Percentiles rank a stretch among this genome's conserved stretches.
Evolutionary conservation across 441 rosid species (phyloP).

Genomic region (Populus tomentosa): DNA sequence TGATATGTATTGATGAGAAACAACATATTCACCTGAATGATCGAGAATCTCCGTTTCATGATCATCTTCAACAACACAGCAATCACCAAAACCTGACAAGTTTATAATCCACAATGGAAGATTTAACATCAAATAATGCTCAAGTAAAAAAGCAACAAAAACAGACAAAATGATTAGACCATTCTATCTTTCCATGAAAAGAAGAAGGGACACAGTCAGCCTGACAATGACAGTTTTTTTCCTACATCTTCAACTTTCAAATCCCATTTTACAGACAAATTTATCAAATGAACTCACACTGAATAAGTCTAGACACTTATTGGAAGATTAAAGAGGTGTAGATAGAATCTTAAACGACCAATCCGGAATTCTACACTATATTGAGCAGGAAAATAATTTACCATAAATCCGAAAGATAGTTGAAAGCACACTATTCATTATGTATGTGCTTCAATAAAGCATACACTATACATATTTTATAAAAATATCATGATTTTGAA

Average conservation of each 20-base stretch:
- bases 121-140: neutral
- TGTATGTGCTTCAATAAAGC: neutral
- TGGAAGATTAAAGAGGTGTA: neutral
- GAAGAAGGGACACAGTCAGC: neutral
- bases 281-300: neutral
- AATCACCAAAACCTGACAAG: slow-evolving; percentile 83
- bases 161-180: neutral
- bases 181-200: neutral
- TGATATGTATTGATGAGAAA: neutral
- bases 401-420: neutral
- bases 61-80: slow-evolving; percentile 83
- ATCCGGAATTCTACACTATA: neutral
- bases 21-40: slow-evolving; percentile 67
- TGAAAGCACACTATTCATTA: slow-evolving; percentile 1
- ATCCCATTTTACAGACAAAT: neutral
- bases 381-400: neutral
- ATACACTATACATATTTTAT: neutral
- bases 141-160: neutral
- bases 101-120: neutral
- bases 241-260: neutral
- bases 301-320: neutral
- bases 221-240: neutral
- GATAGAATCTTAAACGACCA: neutral
- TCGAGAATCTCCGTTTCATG: slow-evolving; percentile 91
- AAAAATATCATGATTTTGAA: neutral